Percentiles rank a stretch among this genome's conserved stretches.
phyloP scores from a whole-genome alignment of 257 asterid species.

The Agastache rugosa region DNA sequence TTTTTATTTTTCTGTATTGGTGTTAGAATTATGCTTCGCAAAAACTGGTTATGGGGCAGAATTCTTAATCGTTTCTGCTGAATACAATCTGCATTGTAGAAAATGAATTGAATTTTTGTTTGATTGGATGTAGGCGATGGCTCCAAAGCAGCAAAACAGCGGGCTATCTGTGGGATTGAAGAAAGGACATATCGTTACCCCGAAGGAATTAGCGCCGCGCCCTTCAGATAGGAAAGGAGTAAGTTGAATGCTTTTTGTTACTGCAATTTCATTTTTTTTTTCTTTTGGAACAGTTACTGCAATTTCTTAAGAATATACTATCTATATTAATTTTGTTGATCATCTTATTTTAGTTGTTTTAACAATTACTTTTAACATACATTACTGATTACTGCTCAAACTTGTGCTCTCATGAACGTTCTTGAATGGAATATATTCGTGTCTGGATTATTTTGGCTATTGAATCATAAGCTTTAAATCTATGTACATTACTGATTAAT shows the following conservation, averaged over 20 bases:
- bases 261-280: neutral
- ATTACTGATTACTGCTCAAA: neutral
- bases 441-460: too few species aligned
- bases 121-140: constrained; percentile 45
- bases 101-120: constrained; percentile 6
- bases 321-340: neutral
- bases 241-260: constrained; percentile 21
- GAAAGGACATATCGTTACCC: constrained; percentile 58
- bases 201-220: constrained; percentile 55
- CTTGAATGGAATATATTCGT: too few species aligned
- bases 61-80: neutral
- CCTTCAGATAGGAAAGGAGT: constrained; percentile 62
- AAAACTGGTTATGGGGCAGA: neutral
- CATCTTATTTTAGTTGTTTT: neutral
- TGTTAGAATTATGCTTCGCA: neutral
- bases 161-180: constrained; percentile 59
- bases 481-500: neutral
- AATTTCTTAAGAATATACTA: neutral
- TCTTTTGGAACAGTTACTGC: neutral
- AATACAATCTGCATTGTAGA: neutral
- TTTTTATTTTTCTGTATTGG: neutral
- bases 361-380: neutral
- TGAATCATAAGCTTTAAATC: neutral
- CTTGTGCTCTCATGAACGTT: neutral
- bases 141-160: constrained; percentile 56